Conservation (phyloP, 2,329 filamentous ascomycete species). For the Kalmusia sp. region DNA sequence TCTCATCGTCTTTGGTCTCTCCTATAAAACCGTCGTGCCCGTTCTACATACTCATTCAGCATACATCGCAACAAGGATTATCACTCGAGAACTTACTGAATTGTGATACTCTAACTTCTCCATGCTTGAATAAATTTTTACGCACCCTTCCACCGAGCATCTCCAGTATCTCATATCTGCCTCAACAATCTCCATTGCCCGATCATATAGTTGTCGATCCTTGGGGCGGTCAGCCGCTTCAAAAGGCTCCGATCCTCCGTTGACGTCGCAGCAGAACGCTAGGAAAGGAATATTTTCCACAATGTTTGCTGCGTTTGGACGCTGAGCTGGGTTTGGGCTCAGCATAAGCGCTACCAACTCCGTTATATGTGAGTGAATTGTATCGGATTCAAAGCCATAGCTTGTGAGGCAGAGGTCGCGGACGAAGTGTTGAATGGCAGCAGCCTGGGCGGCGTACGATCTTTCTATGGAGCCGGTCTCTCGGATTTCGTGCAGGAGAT, state of each 20-base stretch:
- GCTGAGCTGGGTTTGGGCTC: conserved; percentile 3
- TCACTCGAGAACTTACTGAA: neutral
- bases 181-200: conserved; percentile 13
- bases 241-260: conserved; percentile 16
- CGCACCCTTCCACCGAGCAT: conserved; percentile 14
- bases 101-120: conserved; percentile 14
- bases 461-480: neutral
- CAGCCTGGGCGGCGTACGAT: conserved; percentile 7
- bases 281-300: conserved; percentile 12
- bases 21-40: neutral
- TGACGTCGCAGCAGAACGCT: conserved; percentile 17
- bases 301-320: conserved; percentile 7
- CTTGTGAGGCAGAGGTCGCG: conserved; percentile 1
- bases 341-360: conserved; percentile 17
- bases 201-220: conserved; percentile 14
- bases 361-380: conserved; percentile 13
- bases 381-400: conserved; percentile 15
- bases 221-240: conserved; percentile 5
- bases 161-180: conserved; percentile 10
- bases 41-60: neutral
- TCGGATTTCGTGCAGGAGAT: conserved; percentile 8
- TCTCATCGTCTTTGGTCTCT: neutral
- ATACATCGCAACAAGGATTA: neutral
- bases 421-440: conserved; percentile 1
- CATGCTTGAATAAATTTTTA: conserved; percentile 12